Conservation (phyloP, 257 asterid species). For the Salvia miltiorrhiza region DNA sequence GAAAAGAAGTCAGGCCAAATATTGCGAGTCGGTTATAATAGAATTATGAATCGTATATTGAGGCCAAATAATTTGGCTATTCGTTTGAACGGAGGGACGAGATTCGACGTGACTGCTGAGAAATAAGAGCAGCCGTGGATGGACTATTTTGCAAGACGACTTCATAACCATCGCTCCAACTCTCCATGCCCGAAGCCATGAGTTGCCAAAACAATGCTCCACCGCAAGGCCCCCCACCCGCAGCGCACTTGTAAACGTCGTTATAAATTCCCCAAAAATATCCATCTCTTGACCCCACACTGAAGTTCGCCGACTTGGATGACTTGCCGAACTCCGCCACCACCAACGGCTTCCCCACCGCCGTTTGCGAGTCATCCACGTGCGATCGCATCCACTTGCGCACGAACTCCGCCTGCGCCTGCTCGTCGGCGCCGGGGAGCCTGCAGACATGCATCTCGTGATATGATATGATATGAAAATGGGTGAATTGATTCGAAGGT, state of each 20-base stretch:
- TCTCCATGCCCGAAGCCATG: slow-evolving; percentile 53
- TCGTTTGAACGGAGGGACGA: slow-evolving; percentile 16
- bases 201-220: slow-evolving; percentile 63
- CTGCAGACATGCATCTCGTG: too few relatives aligned
- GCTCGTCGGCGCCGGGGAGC: slow-evolving; percentile 35
- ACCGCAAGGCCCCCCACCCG: slow-evolving; percentile 48
- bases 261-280: slow-evolving; percentile 30
- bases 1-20: too few relatives aligned
- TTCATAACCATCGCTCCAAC: slow-evolving; percentile 54
- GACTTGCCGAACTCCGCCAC: slow-evolving; percentile 61
- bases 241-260: slow-evolving; percentile 34
- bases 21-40: too few relatives aligned
- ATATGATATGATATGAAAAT: too few relatives aligned
- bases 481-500: too few relatives aligned
- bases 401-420: slow-evolving; percentile 36
- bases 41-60: too few relatives aligned
- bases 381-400: slow-evolving; percentile 45
- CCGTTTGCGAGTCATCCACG: slow-evolving; percentile 35
- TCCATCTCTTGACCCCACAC: slow-evolving; percentile 24
- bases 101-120: slow-evolving; percentile 41
- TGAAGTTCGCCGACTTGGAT: slow-evolving; percentile 38
- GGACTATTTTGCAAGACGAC: slow-evolving; percentile 43
- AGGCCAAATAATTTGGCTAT: too few relatives aligned
- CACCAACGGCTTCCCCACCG: slow-evolving; percentile 42
- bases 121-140: slow-evolving; percentile 38